A percentile compares a stretch with the other conserved stretches of the same genome.
Evolutionary conservation across 345 rosid genomes (phyloP).

Genomic region (Euphorbia lathyris): DNA sequence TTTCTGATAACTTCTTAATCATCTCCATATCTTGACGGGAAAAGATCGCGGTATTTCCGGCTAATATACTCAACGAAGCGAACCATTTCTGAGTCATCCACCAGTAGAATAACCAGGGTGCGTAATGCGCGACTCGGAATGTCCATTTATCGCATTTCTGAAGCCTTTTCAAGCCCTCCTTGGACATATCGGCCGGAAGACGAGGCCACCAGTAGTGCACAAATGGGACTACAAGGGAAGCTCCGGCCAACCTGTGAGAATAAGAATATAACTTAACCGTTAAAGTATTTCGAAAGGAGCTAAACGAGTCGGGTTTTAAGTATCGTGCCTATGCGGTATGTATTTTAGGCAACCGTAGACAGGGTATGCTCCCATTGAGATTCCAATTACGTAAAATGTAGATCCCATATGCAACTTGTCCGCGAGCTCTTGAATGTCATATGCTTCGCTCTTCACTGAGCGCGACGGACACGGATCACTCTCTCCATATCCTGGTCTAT

Average conservation of each 20-base stretch:
- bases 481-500: constrained; percentile 94
- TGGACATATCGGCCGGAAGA: constrained; percentile 51
- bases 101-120: constrained; percentile 80
- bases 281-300: neutral
- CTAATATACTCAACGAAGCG: constrained; percentile 45
- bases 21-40: constrained; percentile 45
- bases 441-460: constrained; percentile 73
- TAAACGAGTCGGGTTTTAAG: neutral
- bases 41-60: constrained; percentile 40
- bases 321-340: constrained; percentile 68
- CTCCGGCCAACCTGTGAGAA: constrained; percentile 57
- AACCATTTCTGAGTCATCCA: constrained; percentile 88
- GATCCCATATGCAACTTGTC: constrained; percentile 72
- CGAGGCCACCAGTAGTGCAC: constrained; percentile 85
- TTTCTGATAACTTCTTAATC: constrained; percentile 31
- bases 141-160: constrained; percentile 50
- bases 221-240: constrained; percentile 65
- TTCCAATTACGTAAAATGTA: constrained; percentile 67
- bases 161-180: constrained; percentile 34
- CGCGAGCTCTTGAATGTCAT: constrained; percentile 76
- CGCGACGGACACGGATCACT: constrained; percentile 84
- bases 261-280: constrained; percentile 4
- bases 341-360: constrained; percentile 71
- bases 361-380: constrained; percentile 79
- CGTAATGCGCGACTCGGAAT: constrained; percentile 54